Conservation (phyloP, 306 rosid genomes). For the Dalbergia cultrata region DNA sequence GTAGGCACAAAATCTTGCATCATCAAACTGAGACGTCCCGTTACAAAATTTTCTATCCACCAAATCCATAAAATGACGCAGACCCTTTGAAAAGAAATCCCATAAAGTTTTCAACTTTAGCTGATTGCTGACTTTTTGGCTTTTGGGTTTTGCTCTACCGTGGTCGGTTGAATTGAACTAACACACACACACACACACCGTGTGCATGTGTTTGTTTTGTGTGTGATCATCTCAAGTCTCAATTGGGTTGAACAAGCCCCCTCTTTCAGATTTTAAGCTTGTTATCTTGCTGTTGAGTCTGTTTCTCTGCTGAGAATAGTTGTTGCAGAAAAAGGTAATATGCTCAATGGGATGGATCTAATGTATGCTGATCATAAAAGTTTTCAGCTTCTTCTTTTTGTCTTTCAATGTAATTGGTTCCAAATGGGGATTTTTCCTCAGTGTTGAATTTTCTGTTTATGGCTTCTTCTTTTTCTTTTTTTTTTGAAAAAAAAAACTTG, state of each 20-base stretch:
- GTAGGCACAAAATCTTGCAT: conserved; percentile 29
- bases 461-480: not conserved
- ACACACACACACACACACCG: not conserved
- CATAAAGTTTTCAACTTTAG: conserved; percentile 47
- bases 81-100: not conserved
- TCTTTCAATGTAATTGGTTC: not conserved
- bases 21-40: conserved; percentile 30
- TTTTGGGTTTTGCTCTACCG: conserved; percentile 18
- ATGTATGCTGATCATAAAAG: not conserved
- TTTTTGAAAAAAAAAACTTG: not conserved
- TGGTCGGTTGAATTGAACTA: conserved; percentile 46
- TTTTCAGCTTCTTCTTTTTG: not conserved
- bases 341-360: conserved; percentile 31
- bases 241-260: not conserved
- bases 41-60: not conserved
- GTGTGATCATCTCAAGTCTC: conserved; percentile 11
- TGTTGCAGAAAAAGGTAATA: conserved; percentile 45
- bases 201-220: conserved; percentile 1
- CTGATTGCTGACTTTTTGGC: conserved; percentile 40
- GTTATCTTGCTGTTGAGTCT: conserved; percentile 14
- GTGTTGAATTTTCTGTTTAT: conserved; percentile 19
- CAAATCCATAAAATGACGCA: not conserved
- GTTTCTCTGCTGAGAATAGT: conserved; percentile 33
- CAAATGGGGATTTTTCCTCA: conserved; percentile 14
- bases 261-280: conserved; percentile 1